These are phyloP conservation scores for Leucosporidium yakuticum DNA, from an alignment of 768 basidiomycete genomes.

Conservation along the genomic window DNA sequence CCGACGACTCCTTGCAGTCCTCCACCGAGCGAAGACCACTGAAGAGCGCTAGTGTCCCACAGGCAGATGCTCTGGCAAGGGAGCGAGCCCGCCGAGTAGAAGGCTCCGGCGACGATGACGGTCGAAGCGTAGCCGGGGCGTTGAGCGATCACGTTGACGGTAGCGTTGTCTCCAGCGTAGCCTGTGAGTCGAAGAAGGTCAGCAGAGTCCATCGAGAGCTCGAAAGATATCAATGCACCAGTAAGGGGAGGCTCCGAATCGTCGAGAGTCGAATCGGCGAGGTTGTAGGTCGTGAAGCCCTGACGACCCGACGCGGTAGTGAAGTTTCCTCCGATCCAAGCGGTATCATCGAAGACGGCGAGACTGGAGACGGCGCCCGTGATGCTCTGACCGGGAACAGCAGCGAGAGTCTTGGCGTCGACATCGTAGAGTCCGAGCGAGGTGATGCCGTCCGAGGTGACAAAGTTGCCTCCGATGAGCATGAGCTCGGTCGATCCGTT, in stretches of 20 bases:
- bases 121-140: conserved; percentile 57
- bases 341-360: conserved; percentile 59
- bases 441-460: conserved; percentile 55
- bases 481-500: conserved; percentile 67
- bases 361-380: conserved; percentile 73
- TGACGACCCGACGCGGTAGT: conserved; percentile 55
- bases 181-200: neutral
- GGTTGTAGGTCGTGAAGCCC: conserved; percentile 75
- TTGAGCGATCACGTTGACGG: conserved; percentile 53
- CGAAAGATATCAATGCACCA: conserved; percentile 39
- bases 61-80: conserved; percentile 72
- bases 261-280: conserved; percentile 60
- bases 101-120: conserved; percentile 81
- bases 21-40: conserved; percentile 72
- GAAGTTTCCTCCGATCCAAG: conserved; percentile 84
- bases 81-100: conserved; percentile 67
- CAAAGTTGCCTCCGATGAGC: conserved; percentile 85
- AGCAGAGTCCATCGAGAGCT: neutral
- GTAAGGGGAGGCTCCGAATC: conserved; percentile 58
- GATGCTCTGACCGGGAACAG: conserved; percentile 58
- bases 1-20: conserved; percentile 78
- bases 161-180: conserved; percentile 31
- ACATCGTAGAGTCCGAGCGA: conserved; percentile 57
- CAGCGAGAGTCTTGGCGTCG: conserved; percentile 49
- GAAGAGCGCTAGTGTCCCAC: conserved; percentile 60